phyloP scores from a whole-genome alignment of 306 rosid species.

The Hippophae rhamnoides region DNA sequence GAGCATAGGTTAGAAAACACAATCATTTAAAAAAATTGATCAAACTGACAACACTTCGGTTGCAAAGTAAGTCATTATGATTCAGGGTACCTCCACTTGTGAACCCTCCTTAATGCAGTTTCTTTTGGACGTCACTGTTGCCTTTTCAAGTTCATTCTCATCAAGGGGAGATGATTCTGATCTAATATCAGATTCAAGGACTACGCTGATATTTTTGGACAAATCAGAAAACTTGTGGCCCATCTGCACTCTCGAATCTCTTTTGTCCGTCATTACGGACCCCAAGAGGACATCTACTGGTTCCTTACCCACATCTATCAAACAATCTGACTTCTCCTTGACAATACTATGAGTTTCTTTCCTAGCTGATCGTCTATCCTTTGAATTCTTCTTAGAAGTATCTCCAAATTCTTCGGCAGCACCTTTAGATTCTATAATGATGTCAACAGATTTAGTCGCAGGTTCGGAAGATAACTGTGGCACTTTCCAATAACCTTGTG shows the following conservation, averaged over 20 bases:
- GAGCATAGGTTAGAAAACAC: neutral
- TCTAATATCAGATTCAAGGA: constrained; percentile 46
- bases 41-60: neutral
- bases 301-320: constrained; percentile 25
- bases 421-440: constrained; percentile 29
- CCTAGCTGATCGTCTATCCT: constrained; percentile 30
- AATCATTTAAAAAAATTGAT: constrained; percentile 9
- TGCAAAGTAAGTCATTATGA: constrained; percentile 2
- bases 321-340: constrained; percentile 31
- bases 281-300: constrained; percentile 28
- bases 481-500: constrained; percentile 54
- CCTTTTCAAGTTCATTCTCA: constrained; percentile 29
- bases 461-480: constrained; percentile 33
- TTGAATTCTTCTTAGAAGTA: constrained; percentile 24
- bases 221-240: constrained; percentile 42
- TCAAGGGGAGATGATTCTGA: constrained; percentile 25
- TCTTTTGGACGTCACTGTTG: constrained; percentile 21
- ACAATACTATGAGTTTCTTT: constrained; percentile 25
- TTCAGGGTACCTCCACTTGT: constrained; percentile 59
- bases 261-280: constrained; percentile 16
- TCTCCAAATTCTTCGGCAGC: constrained; percentile 30
- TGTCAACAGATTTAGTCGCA: constrained; percentile 34
- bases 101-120: constrained; percentile 66
- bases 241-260: constrained; percentile 32
- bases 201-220: constrained; percentile 35